A percentile compares a stretch with the other conserved stretches of the same genome.
Conservation (phyloP, 2,329 filamentous ascomycete species). For the Elsinoe arachidis region DNA sequence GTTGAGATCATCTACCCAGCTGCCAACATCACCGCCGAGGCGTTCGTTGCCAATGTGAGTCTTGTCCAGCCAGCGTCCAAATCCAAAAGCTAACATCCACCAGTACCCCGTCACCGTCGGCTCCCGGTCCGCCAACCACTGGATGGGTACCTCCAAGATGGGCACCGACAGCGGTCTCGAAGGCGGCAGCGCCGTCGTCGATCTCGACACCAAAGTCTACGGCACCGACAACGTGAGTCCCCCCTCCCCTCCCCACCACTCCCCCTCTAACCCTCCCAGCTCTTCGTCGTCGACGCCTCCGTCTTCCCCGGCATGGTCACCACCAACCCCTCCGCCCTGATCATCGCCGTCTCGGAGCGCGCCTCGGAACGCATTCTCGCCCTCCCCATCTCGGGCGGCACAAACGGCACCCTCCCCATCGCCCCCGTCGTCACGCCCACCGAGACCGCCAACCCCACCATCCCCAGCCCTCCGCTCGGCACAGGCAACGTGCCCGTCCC, state of each 20-base stretch:
- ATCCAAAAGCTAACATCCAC: neutral
- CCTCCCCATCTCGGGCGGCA: constrained; percentile 20
- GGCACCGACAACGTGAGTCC: constrained; percentile 50
- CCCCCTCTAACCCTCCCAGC: constrained; percentile 15
- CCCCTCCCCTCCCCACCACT: no score
- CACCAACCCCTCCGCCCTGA: constrained; percentile 58
- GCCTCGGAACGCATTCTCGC: constrained; percentile 47
- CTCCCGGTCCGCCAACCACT: constrained; percentile 35
- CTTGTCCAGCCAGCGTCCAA: neutral
- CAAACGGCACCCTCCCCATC: neutral
- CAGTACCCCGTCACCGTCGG: constrained; percentile 31
- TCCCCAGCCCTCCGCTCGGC: neutral
- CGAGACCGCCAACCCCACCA: neutral
- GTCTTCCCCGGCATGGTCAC: constrained; percentile 62
- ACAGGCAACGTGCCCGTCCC: neutral
- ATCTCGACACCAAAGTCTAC: constrained; percentile 43
- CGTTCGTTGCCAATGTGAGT: constrained; percentile 43
- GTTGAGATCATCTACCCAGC: constrained; percentile 51
- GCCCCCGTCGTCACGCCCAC: constrained; percentile 1
- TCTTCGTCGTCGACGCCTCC: constrained; percentile 59
- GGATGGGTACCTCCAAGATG: constrained; percentile 35
- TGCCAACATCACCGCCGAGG: constrained; percentile 43
- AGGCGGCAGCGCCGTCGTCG: constrained; percentile 39
- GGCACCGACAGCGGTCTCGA: constrained; percentile 36
- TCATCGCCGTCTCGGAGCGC: constrained; percentile 56